Evolutionary conservation across 2,329 filamentous ascomycete genomes (phyloP).

Genomic region (Cordyceps fumosorosea): DNA sequence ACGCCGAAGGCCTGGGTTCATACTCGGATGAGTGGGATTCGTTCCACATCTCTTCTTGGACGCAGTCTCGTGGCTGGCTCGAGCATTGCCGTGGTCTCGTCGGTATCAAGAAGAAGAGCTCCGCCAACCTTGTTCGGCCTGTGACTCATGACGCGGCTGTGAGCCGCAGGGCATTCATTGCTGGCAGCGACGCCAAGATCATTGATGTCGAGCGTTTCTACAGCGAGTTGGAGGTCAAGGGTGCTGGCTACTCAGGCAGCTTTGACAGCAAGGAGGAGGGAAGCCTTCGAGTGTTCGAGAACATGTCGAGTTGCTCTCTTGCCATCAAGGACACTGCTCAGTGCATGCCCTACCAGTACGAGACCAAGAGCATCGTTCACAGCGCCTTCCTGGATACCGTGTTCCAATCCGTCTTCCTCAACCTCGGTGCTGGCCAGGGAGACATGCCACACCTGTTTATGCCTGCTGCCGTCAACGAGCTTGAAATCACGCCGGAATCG

Average conservation of each 20-base stretch:
- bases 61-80: constrained; percentile 45
- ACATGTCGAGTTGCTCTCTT: constrained; percentile 23
- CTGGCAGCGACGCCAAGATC: background rate
- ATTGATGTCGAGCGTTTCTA: constrained; percentile 21
- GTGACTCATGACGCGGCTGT: constrained; percentile 16
- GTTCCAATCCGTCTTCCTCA: constrained; percentile 33
- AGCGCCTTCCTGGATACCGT: constrained; percentile 40
- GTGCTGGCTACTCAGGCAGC: constrained; percentile 22
- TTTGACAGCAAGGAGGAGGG: constrained; percentile 17
- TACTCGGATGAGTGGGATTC: constrained; percentile 45
- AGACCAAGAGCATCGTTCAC: constrained; percentile 38
- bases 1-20: constrained; percentile 23
- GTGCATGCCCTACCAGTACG: constrained; percentile 38
- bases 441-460: constrained; percentile 30
- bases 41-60: constrained; percentile 51
- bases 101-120: constrained; percentile 24
- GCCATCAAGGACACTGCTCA: constrained; percentile 35
- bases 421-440: constrained; percentile 28
- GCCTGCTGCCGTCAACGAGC: constrained; percentile 26
- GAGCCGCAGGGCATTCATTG: constrained; percentile 13
- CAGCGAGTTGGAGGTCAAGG: constrained; percentile 19
- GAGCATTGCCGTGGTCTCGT: constrained; percentile 53
- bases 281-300: constrained; percentile 15
- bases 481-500: constrained; percentile 22
- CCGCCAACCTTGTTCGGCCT: constrained; percentile 16